A percentile compares a stretch with the other conserved stretches of the same genome.
These are phyloP conservation scores for Odontarrhena argentea DNA, from an alignment of 345 rosid genomes.

Conservation along the genomic window DNA sequence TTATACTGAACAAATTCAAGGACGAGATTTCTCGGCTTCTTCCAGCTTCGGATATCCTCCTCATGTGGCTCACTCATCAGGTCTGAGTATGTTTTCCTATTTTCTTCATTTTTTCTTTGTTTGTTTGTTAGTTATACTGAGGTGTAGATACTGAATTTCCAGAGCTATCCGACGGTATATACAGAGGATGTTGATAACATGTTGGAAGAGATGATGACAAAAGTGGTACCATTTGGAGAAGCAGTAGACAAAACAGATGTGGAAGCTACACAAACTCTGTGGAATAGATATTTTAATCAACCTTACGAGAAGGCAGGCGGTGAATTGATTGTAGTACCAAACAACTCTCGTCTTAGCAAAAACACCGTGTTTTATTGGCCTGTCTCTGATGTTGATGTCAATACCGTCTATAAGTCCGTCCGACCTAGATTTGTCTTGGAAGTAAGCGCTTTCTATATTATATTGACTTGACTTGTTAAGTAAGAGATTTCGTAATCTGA, in stretches of 20 bases:
- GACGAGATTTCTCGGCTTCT: slow-evolving; percentile 53
- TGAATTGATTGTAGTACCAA: slow-evolving; percentile 38
- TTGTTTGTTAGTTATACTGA: neutral
- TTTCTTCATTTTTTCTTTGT: neutral
- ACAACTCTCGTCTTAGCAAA: slow-evolving; percentile 36
- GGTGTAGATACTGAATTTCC: slow-evolving; percentile 13
- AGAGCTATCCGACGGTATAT: slow-evolving; percentile 83
- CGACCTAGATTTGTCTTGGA: slow-evolving; percentile 77
- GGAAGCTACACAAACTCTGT: slow-evolving; percentile 55
- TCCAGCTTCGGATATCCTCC: slow-evolving; percentile 67
- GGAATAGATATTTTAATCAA: slow-evolving; percentile 71
- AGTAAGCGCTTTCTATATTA: slow-evolving; percentile 43
- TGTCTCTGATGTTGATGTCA: slow-evolving; percentile 65
- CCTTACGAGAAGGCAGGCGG: slow-evolving; percentile 91
- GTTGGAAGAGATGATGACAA: slow-evolving; percentile 47
- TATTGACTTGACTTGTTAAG: neutral
- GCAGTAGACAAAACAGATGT: slow-evolving; percentile 51
- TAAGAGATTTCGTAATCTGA: neutral
- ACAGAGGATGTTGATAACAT: slow-evolving; percentile 66
- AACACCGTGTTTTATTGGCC: slow-evolving; percentile 63
- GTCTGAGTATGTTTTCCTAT: slow-evolving; percentile 33
- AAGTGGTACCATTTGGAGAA: slow-evolving; percentile 53
- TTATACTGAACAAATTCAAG: slow-evolving; percentile 48
- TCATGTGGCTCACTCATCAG: slow-evolving; percentile 90
- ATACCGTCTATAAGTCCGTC: slow-evolving; percentile 71